Percentiles rank a stretch among this genome's conserved stretches.
These are phyloP conservation scores for Globisporangium nunn DNA, from an alignment of 352 stramenopile species.

Conservation along the genomic window DNA sequence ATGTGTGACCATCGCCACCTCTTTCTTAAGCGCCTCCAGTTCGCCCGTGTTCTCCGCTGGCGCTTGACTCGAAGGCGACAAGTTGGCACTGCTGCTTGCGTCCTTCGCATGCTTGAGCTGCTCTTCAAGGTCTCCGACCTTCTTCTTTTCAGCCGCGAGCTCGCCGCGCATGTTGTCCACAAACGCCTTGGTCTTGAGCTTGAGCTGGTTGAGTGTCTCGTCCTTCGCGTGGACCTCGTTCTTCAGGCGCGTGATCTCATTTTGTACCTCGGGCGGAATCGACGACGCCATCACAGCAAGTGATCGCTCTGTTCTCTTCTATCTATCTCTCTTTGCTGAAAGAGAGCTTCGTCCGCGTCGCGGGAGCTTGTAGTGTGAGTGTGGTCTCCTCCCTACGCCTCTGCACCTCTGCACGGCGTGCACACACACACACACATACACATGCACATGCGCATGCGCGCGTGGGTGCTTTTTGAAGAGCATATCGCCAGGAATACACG, in stretches of 20 bases:
- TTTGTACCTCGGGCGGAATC: slow-evolving; percentile 22
- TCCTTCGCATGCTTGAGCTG: slow-evolving; percentile 29
- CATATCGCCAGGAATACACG: too few relatives aligned
- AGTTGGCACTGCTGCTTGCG: slow-evolving; percentile 1
- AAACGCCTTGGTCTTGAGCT: slow-evolving; percentile 81
- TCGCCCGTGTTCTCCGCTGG: slow-evolving; percentile 10
- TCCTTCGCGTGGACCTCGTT: slow-evolving; percentile 64
- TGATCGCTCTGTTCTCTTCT: background rate
- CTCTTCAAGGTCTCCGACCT: slow-evolving; percentile 44
- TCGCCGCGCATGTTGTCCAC: slow-evolving; percentile 72
- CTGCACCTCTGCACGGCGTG: too few relatives aligned
- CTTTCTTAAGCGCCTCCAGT: slow-evolving; percentile 38
- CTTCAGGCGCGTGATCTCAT: slow-evolving; percentile 46
- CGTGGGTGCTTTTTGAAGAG: too few relatives aligned
- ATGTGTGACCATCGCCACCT: slow-evolving; percentile 30
- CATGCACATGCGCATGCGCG: too few relatives aligned
- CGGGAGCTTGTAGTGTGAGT: background rate
- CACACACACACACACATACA: too few relatives aligned
- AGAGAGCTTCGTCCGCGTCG: background rate
- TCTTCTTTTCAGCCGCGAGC: slow-evolving; percentile 56
- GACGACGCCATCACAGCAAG: slow-evolving; percentile 1
- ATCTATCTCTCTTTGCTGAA: background rate
- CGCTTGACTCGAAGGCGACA: background rate
- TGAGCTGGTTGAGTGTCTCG: slow-evolving; percentile 73
- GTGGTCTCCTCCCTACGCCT: too few relatives aligned